Evolutionary conservation across 306 rosid genomes (phyloP).

Genomic region (Mucuna pruriens): DNA sequence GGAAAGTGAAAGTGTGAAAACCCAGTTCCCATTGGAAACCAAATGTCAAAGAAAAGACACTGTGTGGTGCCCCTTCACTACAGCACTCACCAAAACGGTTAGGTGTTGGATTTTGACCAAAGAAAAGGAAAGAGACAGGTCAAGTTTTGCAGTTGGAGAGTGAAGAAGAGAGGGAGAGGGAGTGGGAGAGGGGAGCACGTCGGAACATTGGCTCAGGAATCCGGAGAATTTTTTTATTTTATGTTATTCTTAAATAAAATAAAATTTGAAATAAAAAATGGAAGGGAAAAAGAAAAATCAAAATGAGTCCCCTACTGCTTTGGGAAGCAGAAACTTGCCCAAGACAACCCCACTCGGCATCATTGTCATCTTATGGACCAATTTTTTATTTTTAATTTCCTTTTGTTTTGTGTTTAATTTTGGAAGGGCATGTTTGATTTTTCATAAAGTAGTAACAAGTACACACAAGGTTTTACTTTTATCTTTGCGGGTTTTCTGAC

Average conservation of each 20-base stretch:
- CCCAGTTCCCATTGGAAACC: conserved; percentile 41
- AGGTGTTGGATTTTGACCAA: conserved; percentile 60
- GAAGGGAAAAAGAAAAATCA: background rate
- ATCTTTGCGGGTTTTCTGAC: conserved; percentile 39
- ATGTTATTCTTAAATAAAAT: background rate
- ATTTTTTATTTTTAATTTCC: background rate
- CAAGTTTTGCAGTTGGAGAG: conserved; percentile 32
- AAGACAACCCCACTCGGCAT: conserved; percentile 34
- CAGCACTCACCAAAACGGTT: conserved; percentile 49
- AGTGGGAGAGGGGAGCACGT: conserved; percentile 56
- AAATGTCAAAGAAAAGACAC: conserved; percentile 45
- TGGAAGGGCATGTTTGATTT: conserved; percentile 39
- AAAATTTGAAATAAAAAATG: background rate
- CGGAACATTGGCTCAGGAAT: conserved; percentile 46
- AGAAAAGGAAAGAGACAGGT: conserved; percentile 54
- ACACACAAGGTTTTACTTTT: conserved; percentile 37
- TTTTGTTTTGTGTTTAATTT: background rate
- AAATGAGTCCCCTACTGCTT: conserved; percentile 35
- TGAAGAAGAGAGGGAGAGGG: conserved; percentile 41
- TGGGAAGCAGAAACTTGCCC: conserved; percentile 46
- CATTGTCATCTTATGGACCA: conserved; percentile 42
- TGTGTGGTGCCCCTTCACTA: background rate
- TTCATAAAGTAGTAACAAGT: conserved; percentile 24
- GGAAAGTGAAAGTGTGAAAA: conserved; percentile 32
- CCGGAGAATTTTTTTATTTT: conserved; percentile 36